Conservation (phyloP, 2,329 filamentous ascomycete species). For the Aspergillus candidus region DNA sequence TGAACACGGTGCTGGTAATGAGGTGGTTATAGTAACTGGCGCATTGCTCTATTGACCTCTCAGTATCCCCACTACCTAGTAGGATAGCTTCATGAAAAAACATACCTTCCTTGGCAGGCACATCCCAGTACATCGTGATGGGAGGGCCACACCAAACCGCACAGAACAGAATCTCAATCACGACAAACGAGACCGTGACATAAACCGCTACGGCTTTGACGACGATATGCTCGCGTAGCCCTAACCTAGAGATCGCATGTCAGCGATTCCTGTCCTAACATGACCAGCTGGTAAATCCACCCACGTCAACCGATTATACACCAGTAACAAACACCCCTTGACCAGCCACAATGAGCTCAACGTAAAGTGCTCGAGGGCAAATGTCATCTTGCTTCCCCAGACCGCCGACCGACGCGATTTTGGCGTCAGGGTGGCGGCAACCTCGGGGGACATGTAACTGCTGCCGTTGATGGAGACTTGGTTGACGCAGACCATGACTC, state of each 20-base stretch:
- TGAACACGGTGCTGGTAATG: neutral
- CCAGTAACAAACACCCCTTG: neutral
- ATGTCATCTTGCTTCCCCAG: conserved; percentile 1
- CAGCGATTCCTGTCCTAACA: neutral
- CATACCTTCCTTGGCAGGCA: no score
- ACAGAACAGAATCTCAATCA: neutral
- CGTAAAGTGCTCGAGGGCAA: neutral
- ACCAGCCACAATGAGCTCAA: conserved; percentile 1
- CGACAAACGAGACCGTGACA: neutral
- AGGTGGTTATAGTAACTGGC: neutral
- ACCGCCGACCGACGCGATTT: neutral
- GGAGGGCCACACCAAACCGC: conserved; percentile 1
- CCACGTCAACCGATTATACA: conserved; percentile 1
- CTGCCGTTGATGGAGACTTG: no score
- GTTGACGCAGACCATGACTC: no score
- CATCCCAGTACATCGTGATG: neutral
- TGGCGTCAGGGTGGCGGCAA: no score
- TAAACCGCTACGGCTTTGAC: conserved; percentile 1
- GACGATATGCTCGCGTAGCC: neutral
- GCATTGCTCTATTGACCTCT: neutral
- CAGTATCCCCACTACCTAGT: no score
- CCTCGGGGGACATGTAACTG: no score
- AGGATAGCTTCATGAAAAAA: no score
- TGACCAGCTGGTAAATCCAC: no score
- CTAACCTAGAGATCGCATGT: neutral